Evolutionary conservation across 2,329 filamentous ascomycete species (phyloP), one percentile per base, ranked within the genome.

Genomic region (Kalaharituber pfeilii): DNA sequence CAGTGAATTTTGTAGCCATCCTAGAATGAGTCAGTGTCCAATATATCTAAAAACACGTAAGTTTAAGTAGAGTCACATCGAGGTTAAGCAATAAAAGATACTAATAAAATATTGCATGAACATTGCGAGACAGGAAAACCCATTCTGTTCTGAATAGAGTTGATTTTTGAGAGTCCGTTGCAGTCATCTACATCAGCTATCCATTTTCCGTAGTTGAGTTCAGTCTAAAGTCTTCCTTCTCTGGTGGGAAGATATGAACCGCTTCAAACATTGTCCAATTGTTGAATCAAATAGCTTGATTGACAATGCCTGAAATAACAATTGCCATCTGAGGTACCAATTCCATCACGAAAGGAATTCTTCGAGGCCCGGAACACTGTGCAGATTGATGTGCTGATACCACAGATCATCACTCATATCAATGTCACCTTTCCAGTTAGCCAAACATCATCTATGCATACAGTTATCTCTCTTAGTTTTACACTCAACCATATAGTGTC

Each of bases 41-140:
- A n/a, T n/a, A n/a, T n/a, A n/a, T n/a, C n/a, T n/a, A n/a, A n/a
- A n/a, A n/a, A n/a, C n/a, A n/a, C n/a, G n/a, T n/a, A n/a, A n/a
- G n/a, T n/a, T n/a, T n/a, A n/a, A n/a, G n/a, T n/a, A 20, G 25
- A 47, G 51, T 54, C 44, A 53, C 49, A 53, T 54, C 53, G 5
- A 44, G 51, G 26, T 57, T 58, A 24, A 57, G 47, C 20, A 56
- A 55, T 8, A 59, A 6, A 2, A 54, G 27, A 47, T 58, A 59
- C 18, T 56, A 47, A 53, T 58, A 29, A 27, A 56, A 56, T 18
- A 13, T 13, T 13, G 11, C 3, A n/a, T 59, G 53, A 13, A 58
- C 36, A 47, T 44, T 22, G 8, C 2, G 15, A 1, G n/a, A 20
- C 24, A 53, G 50, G 1, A 56, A 50, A 44, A 56, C 29, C 27